Evolutionary conservation across 495 filamentous ascomycete species (phyloP), one percentile per base, ranked within the genome.

Genomic region (Glonium stellatum): DNA sequence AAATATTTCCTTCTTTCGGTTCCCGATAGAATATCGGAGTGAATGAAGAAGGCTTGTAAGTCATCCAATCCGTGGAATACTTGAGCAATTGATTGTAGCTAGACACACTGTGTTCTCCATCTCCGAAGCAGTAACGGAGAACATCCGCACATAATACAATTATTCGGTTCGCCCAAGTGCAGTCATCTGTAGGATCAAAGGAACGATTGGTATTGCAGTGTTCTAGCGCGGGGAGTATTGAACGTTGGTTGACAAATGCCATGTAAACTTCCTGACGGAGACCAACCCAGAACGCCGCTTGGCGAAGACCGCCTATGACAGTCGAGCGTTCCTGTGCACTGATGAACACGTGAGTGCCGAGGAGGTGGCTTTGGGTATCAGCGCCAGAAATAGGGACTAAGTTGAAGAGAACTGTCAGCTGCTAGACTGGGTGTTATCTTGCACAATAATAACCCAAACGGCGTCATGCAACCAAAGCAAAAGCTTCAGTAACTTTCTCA

Each of bases 241-340:
- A 64, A 58, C 74, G 68, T 34, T 77, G 72, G 6, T 74, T 78
- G n/a, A 79, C 77, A 55, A 82, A 79, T 5, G 80, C 80, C 34
- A 67, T 72, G 65, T 81, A 81, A 39, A 84, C 81, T 59, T 82
- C 79, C 48, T 51, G 48, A 8, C 48, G 48, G 58, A 84, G 73
- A 9, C 78, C 78, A 34, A 84, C 79, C 79, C 80, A 83, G 65
- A 80, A 84, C 0, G 78, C 74, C 2, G 80, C 79, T 11, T 77
- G 75, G 19, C 72, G 68, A 1, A 84, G 63, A 35, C 74, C 78
- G 4, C 74, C 73, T 0, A 69, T 64, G 1, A 65, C 64, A 48
- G 77, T 72, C 37, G 68, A 72, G 0, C 67, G 67, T 36, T 74
- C 69, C 23, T 70, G 72, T 6, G 71, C 75, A 25, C 67, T 70